Percentiles rank a stretch among this genome's conserved stretches.
These are phyloP conservation scores for Flaveria brownii DNA, from an alignment of 129 eudicot species.

Conservation along the genomic window DNA sequence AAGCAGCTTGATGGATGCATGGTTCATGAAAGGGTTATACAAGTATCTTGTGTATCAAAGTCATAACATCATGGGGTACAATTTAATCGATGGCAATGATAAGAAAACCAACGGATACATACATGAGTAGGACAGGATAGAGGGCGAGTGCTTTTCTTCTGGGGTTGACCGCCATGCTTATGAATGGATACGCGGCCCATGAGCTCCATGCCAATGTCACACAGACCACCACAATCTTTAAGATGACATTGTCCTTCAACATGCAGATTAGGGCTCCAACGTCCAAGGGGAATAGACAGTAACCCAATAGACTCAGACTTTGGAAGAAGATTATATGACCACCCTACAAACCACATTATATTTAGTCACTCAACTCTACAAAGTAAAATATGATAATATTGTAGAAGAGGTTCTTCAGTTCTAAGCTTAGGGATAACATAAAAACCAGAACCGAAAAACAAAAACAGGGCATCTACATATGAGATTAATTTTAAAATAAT, in stretches of 20 bases:
- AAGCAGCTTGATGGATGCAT: not conserved
- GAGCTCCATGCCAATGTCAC: conserved; percentile 91
- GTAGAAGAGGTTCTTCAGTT: not conserved
- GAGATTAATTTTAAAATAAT: too few relatives aligned
- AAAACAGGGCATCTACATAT: too few relatives aligned
- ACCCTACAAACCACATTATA: conserved; percentile 50
- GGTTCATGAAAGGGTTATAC: not conserved
- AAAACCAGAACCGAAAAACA: too few relatives aligned
- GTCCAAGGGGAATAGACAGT: conserved; percentile 89
- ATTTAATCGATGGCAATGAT: conserved; percentile 85
- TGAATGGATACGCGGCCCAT: conserved; percentile 98
- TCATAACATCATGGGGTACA: conserved; percentile 1
- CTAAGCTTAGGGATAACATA: not conserved
- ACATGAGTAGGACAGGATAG: conserved; percentile 94
- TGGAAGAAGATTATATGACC: conserved; percentile 99
- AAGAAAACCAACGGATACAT: conserved; percentile 93
- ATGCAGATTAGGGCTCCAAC: conserved; percentile 90
- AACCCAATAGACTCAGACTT: conserved; percentile 86
- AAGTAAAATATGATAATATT: not conserved
- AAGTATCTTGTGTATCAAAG: conserved; percentile 29
- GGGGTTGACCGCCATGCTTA: conserved; percentile 90
- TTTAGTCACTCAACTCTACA: not conserved
- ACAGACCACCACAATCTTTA: conserved; percentile 80
- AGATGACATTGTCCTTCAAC: conserved; percentile 71
- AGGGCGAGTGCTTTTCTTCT: conserved; percentile 95